Conservation (phyloP, 2,329 filamentous ascomycete genomes). For the Plectosphaerella sp. region DNA sequence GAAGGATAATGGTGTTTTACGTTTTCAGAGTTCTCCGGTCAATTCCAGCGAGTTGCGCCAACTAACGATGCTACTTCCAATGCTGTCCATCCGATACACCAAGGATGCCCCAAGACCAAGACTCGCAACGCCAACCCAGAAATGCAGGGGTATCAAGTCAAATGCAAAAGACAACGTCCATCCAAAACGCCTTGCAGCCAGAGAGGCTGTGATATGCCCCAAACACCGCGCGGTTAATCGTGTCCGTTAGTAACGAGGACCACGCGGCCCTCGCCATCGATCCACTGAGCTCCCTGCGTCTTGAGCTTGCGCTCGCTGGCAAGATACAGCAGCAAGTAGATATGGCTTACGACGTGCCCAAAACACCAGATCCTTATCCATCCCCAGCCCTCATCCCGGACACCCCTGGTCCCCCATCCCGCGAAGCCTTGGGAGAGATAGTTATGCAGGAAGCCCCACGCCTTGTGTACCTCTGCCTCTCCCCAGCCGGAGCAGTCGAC, state of each 20-base stretch:
- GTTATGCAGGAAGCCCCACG: constrained; percentile 60
- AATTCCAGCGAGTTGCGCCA: no score
- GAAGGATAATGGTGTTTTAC: neutral
- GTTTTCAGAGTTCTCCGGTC: no score
- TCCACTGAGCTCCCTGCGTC: constrained; percentile 57
- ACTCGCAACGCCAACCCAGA: neutral
- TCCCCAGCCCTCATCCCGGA: constrained; percentile 34
- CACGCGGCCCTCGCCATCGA: constrained; percentile 57
- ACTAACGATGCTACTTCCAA: neutral
- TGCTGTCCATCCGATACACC: neutral
- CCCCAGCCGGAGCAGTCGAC: constrained; percentile 56
- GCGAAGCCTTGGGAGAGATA: constrained; percentile 54
- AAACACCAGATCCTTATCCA: constrained; percentile 70
- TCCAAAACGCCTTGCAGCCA: no score
- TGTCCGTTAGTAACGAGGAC: constrained; percentile 26
- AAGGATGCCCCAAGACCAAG: neutral
- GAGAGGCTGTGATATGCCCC: no score
- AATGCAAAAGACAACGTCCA: no score
- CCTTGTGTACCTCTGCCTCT: constrained; percentile 36
- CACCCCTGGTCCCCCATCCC: constrained; percentile 65
- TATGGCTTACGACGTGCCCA: constrained; percentile 67
- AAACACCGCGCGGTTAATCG: neutral
- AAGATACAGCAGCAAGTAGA: constrained; percentile 71
- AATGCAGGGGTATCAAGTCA: no score
- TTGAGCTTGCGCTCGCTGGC: constrained; percentile 62